Percentiles rank a stretch among this genome's conserved stretches.
Conservation (phyloP, 2,329 filamentous ascomycete genomes). For the Aspergillus tubingensis region DNA sequence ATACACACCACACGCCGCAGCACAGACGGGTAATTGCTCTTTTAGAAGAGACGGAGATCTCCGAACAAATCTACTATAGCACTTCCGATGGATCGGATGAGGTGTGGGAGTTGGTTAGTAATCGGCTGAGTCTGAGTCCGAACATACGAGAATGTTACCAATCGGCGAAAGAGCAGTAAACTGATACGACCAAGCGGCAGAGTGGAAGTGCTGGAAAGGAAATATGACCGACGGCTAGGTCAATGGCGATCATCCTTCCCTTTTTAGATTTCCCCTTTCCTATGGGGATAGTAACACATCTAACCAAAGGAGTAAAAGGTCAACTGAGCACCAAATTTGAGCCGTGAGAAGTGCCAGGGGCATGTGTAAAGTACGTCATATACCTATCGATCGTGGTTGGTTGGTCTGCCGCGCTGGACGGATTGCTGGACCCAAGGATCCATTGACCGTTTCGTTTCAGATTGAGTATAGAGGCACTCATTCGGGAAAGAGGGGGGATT, state of each 20-base stretch:
- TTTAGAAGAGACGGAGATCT: background rate
- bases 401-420: background rate
- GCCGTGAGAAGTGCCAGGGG: too few species aligned
- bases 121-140: background rate
- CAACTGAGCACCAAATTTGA: background rate
- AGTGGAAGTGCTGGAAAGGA: background rate
- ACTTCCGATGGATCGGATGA: background rate
- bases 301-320: background rate
- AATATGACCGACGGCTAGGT: background rate
- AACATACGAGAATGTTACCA: background rate
- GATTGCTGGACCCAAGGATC: background rate
- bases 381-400: background rate
- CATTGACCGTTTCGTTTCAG: conserved; percentile 1
- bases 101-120: background rate
- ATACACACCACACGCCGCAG: background rate
- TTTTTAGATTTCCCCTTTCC: background rate
- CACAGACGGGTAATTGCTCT: background rate
- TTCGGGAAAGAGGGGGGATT: background rate
- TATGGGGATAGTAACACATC: background rate
- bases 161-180: background rate
- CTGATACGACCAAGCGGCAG: background rate
- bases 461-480: background rate
- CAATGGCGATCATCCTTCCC: background rate
- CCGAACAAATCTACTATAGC: background rate
- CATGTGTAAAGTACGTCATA: background rate